Base-by-base conservation (phyloP, 495 filamentous ascomycete genomes). In the Penicillium bovifimosum region DNA sequence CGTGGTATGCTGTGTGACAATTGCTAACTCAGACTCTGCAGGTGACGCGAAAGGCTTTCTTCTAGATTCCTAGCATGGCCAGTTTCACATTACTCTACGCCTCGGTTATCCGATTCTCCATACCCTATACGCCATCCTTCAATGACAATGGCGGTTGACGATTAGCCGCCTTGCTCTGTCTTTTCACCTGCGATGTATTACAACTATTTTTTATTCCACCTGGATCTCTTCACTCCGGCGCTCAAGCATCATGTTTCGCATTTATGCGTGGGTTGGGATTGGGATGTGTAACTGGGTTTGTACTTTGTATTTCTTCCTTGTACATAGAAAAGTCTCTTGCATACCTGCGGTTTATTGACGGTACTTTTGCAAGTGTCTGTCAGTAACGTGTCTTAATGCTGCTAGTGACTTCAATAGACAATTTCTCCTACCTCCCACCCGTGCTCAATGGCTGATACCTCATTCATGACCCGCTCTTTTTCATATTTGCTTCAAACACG, bases 41-140 rank as follows among this genome's bases (percentile, higher is more conserved):
- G 83, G 72, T 86, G 17, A 73, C 78, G 36, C 74, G 78, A 56
- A 80, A 79, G 63, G 74, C 80, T 26, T 38, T 86, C 31, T 75
- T 85, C 56, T 80, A 75, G 69, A 63, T 46, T 41, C 33, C 55
- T 53, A 45, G 41, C 43, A 41, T 48, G 34, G 27, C 51, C 49
- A 35, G 58, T 55, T 59, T 48, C 55, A 53, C 52, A 49, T 49
- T 51, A 35, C 48, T 60, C 56, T 40, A 18, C 31, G 50, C 47
- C 28, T 46, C 48, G 48, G 41, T 65, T 50, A 53, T 54, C 52
- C 58, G 54, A 65, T 59, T 41, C 51, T 50, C 57, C 60, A 63
- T 65, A 67, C 62, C 61, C 61, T 59, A 48, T 56, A 51, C 56
- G 62, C 59, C 61, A 56, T 56, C 53, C 59, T 55, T 65, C 60